Evolutionary conservation across 805 yeast genomes (phyloP), one percentile per base, ranked within the genome.

Genomic region (Schizosaccharomyces osmophilus): DNA sequence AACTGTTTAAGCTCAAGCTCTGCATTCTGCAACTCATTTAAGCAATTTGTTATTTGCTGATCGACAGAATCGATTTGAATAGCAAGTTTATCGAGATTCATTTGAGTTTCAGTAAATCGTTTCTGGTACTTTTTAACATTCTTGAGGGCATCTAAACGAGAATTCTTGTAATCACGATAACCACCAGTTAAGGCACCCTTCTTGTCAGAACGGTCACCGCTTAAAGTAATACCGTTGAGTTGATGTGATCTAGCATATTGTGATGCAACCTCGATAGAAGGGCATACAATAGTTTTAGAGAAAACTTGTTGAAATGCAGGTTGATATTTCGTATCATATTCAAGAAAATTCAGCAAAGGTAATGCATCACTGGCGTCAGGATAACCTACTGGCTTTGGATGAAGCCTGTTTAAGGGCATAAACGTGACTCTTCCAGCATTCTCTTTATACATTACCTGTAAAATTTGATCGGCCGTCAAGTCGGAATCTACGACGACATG

Each of bases 121-220:
- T 70, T 69, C 54, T 74, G 78, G 68, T 84, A 80, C 62, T 73
- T 76, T 15, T 78, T 75, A 64, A 84, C 77, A 15, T 73, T 69
- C 61, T 80, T 81, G 67, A 87, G 74, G 2, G 83, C 79, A 65
- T 87, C 95, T 59, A 89, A 71, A 66, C 94, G 77, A 0, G 87
- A 83, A 61, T 73, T 75, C 63, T 79, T 79, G 66, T 76, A 78
- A 66, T 86, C 93, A 65, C 85, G 78, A 67, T 78, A 87, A 59
- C 97, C 97, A 71, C 97, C 97, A 29, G 87, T 82, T 57, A 93
- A 70, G 1, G 84, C 85, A 70, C 98, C 98, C 65, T 77, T 80
- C 59, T 80, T 81, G 66, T 87, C 94, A 60, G 87, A 87, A 65
- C 87, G 76, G 69, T 93, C 97, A 66, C 98, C 98, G 70, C 87